Evolutionary conservation across 495 filamentous ascomycete genomes (phyloP), one percentile per base, ranked within the genome.

Genomic region (Aspergillus biplanus): DNA sequence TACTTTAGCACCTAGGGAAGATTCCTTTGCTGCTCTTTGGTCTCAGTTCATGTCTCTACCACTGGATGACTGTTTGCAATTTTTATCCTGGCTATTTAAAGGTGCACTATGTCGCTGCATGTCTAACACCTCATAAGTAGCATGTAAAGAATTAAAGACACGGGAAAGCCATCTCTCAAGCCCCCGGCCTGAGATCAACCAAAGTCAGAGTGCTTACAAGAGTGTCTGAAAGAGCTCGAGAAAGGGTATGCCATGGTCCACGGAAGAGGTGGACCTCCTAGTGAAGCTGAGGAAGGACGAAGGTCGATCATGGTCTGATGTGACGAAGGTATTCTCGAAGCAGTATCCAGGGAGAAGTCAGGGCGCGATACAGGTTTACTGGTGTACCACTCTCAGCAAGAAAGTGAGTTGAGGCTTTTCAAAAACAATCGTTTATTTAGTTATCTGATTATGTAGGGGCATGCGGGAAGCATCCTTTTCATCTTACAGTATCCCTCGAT

Each of bases 61-160:
- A 32, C 46, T 66, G 39, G 58, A 68, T 31, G 34, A 64, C 16
- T 53, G 61, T 52, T 62, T 71, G 53, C 56, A 68, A 60, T 71
- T 71, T 35, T 60, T 71, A 12, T 66, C 58, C 27, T 66, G 65
- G 68, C 61, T 71, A 32, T 71, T 68, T 13, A 57, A 71, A 61
- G 65, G 61, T 48, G 63, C 68, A 27, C 54, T 71, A 52, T 33
- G 56, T 54, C 49, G 49, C 33, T 65, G 58, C 54, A 62, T 65
- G 50, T 55, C 68, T 55, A 39, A 54, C 37, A 35, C 56, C 34
- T 31, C 37, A 39, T 44, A 9, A 13, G 56, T 42, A 65, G 48
- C 59, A 61, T 57, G 21, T 67, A 58, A 66, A 65, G 37, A 63
- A 27, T 35, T 50, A 57, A 46, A 59, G 16, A 42, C 32, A 33